phyloP scores from a whole-genome alignment of 768 basidiomycete genomes.

The Amanita inopinata region DNA sequence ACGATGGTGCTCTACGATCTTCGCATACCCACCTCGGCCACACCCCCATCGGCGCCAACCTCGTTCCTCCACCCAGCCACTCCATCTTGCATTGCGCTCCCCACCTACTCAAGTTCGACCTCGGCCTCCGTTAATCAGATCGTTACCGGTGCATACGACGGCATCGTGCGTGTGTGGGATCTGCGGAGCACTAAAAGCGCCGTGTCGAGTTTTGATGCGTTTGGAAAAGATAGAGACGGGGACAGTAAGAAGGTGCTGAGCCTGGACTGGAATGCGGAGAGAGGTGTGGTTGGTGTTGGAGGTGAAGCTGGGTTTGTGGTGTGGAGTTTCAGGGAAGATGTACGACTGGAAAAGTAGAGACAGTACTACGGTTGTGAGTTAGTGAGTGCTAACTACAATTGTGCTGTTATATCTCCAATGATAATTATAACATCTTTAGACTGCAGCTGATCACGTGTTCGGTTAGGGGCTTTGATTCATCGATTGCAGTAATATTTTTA shows the following conservation, averaged over 20 bases:
- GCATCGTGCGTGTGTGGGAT: conserved; percentile 72
- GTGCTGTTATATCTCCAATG: too few species aligned
- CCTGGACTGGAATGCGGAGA: conserved; percentile 39
- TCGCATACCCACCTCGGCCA: conserved; percentile 29
- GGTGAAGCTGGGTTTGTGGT: conserved; percentile 60
- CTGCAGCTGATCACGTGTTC: too few species aligned
- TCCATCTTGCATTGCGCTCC: conserved; percentile 45
- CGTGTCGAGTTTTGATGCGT: conserved; percentile 53
- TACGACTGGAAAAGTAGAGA: too few species aligned
- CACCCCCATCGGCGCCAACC: conserved; percentile 21
- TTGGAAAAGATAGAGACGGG: conserved; percentile 28
- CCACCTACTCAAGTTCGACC: conserved; percentile 13
- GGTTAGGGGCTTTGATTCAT: too few species aligned
- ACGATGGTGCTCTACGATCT: conserved; percentile 65
- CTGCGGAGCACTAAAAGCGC: conserved; percentile 57
- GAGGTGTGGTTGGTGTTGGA: conserved; percentile 45
- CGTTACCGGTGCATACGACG: conserved; percentile 70
- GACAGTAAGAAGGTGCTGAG: conserved; percentile 43
- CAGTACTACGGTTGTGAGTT: too few species aligned
- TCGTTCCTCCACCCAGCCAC: conserved; percentile 54
- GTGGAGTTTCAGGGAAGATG: conserved; percentile 29
- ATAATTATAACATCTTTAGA: too few species aligned
- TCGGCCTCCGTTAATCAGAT: conserved; percentile 37
- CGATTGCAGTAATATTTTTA: too few species aligned
- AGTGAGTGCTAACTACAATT: too few species aligned